phyloP scores from a whole-genome alignment of 1,284 basidiomycete species.

The Spongiforma sp. region DNA sequence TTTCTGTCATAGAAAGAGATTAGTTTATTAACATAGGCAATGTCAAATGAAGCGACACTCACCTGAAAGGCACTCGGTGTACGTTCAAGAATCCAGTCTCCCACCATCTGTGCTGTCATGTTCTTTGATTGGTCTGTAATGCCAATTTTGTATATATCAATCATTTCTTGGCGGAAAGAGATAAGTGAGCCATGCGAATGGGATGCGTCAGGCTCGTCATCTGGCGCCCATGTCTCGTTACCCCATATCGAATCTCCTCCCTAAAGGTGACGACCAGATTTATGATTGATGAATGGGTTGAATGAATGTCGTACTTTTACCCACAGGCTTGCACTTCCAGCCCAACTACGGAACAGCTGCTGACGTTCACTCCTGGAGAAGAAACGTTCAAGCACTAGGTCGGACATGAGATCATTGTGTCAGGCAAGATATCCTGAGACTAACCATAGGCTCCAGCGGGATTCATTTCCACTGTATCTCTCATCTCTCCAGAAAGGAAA shows the following conservation, averaged over 20 bases:
- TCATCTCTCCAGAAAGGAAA: constrained; percentile 94
- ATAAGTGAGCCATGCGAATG: constrained; percentile 86
- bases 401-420: neutral
- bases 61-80: constrained; percentile 87
- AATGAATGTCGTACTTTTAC: constrained; percentile 63
- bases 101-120: constrained; percentile 82
- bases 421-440: constrained; percentile 13
- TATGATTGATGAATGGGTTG: neutral
- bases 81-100: constrained; percentile 84
- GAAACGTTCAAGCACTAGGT: constrained; percentile 78
- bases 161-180: constrained; percentile 63
- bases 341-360: constrained; percentile 94
- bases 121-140: constrained; percentile 51
- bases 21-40: constrained; percentile 1
- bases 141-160: neutral
- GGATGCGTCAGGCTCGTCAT: constrained; percentile 68
- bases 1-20: constrained; percentile 53
- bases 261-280: constrained; percentile 42
- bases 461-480: constrained; percentile 93
- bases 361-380: constrained; percentile 93
- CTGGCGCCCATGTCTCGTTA: constrained; percentile 71
- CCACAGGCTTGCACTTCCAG: constrained; percentile 94
- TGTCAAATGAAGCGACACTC: constrained; percentile 13
- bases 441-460: constrained; percentile 84
- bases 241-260: constrained; percentile 96